phyloP scores from a whole-genome alignment of 2,329 filamentous ascomycete genomes.

The Pseudogymnoascus sp. region DNA sequence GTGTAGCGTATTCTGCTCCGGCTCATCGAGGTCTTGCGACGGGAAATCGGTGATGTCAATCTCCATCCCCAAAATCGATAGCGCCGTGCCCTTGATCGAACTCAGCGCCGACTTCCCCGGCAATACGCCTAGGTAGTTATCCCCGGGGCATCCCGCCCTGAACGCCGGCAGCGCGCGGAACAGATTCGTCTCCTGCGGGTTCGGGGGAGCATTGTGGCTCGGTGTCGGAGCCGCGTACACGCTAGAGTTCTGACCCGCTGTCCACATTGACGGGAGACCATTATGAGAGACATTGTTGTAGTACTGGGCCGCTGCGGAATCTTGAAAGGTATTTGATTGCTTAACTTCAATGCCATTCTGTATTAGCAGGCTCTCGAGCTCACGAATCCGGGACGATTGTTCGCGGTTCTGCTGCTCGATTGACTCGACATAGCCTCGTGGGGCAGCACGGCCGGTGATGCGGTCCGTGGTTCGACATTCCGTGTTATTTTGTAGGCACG shows the following conservation, averaged over 20 bases:
- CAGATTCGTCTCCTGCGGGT: slow-evolving; percentile 18
- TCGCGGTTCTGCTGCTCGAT: slow-evolving; percentile 64
- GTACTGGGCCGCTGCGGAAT: slow-evolving; percentile 15
- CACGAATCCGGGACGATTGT: slow-evolving; percentile 57
- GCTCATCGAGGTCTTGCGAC: slow-evolving; percentile 58
- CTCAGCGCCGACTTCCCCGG: slow-evolving; percentile 56
- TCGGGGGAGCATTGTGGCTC: background rate
- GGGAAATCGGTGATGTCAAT: slow-evolving; percentile 71
- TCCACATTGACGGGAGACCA: slow-evolving; percentile 16
- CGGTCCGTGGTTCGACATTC: slow-evolving; percentile 78
- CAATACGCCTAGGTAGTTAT: slow-evolving; percentile 57
- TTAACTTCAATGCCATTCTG: slow-evolving; percentile 53
- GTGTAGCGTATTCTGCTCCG: slow-evolving; percentile 32
- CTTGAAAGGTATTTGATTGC: slow-evolving; percentile 30
- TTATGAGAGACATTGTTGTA: slow-evolving; percentile 13
- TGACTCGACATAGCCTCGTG: slow-evolving; percentile 68
- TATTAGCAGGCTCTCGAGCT: slow-evolving; percentile 58
- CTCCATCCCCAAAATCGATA: slow-evolving; percentile 72
- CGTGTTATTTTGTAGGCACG: slow-evolving; percentile 66
- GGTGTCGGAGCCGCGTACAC: slow-evolving; percentile 7
- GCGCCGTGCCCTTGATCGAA: slow-evolving; percentile 64
- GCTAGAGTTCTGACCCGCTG: slow-evolving; percentile 11
- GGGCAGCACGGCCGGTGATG: slow-evolving; percentile 72
- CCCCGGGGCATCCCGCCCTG: slow-evolving; percentile 35
- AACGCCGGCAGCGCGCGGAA: slow-evolving; percentile 21